These are phyloP conservation scores for Acer campestre DNA, from an alignment of 345 rosid genomes.

Conservation along the genomic window DNA sequence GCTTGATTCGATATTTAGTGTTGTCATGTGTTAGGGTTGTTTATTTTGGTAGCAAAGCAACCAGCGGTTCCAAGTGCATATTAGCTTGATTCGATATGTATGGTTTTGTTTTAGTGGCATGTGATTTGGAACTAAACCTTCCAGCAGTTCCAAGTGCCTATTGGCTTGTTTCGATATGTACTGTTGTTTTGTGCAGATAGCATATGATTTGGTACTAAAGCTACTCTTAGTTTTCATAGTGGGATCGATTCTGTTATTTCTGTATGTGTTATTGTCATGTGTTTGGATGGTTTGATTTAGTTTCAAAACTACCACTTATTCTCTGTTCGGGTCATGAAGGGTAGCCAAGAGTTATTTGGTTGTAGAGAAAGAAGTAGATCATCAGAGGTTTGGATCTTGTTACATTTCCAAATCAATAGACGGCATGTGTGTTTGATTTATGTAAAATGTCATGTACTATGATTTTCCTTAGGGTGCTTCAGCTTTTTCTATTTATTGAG, in stretches of 20 bases:
- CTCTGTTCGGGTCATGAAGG: neutral
- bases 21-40: neutral
- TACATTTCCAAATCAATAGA: neutral
- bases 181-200: neutral
- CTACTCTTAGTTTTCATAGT: neutral
- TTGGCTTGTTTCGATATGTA: neutral
- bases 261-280: neutral
- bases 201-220: neutral
- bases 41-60: neutral
- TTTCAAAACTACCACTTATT: neutral
- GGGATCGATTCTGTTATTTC: neutral
- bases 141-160: neutral
- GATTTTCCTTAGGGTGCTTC: neutral
- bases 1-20: neutral
- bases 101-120: neutral
- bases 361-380: neutral
- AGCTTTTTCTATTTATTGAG: neutral
- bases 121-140: neutral
- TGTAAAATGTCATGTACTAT: neutral
- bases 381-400: neutral
- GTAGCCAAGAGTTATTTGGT: neutral
- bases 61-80: neutral
- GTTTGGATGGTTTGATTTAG: neutral
- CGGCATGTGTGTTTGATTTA: neutral
- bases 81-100: neutral